Evolutionary conservation across 257 asterid genomes (phyloP).

Genomic region (Capsicum chinense): DNA sequence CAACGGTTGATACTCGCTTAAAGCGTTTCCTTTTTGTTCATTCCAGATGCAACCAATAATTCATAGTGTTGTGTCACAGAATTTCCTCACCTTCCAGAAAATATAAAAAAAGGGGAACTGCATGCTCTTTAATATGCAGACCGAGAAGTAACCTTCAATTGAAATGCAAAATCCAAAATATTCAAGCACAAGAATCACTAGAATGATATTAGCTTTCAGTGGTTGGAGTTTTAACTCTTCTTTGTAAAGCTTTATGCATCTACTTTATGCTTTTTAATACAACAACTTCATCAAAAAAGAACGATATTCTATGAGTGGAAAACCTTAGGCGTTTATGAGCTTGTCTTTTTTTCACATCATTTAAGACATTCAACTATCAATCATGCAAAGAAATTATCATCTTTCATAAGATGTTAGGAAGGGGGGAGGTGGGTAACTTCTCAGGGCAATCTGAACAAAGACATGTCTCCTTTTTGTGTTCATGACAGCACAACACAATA

Average conservation of each 20-base stretch:
- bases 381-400: not conserved
- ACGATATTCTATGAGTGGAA: not conserved
- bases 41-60: not conserved
- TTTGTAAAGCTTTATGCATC: not conserved
- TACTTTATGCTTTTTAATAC: not conserved
- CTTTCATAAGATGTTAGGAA: not conserved
- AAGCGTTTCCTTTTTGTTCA: not conserved
- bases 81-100: not conserved
- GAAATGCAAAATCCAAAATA: not conserved
- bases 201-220: not conserved
- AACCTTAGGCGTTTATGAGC: not conserved
- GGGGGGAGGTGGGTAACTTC: not conserved
- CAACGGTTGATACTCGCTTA: not conserved
- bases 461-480: not conserved
- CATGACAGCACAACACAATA: not conserved
- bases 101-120: not conserved
- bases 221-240: not conserved
- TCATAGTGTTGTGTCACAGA: not conserved
- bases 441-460: not conserved
- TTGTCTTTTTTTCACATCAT: not conserved
- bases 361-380: not conserved
- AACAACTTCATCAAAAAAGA: not conserved
- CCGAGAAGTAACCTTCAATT: not conserved
- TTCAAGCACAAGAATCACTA: not conserved
- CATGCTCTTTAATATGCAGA: not conserved